Percentiles rank a stretch among this genome's conserved stretches.
phyloP scores from a whole-genome alignment of 2,329 filamentous ascomycete genomes.

The Cladosporium halotolerans region DNA sequence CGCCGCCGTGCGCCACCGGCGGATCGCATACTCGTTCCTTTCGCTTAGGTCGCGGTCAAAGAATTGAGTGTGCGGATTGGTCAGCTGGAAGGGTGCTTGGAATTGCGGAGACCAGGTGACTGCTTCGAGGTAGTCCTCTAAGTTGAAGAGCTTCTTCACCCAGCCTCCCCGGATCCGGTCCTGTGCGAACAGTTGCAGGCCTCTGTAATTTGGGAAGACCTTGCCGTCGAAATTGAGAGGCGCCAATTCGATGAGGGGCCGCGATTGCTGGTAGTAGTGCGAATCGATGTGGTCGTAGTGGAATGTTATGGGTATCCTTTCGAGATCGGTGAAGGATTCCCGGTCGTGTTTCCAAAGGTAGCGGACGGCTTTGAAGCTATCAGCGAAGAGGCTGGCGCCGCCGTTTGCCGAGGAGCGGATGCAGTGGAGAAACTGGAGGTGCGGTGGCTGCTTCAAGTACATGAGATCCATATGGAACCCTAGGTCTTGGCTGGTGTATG shows the following conservation, averaged over 20 bases:
- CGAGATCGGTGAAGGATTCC: slow-evolving; percentile 14
- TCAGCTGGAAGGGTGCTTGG: slow-evolving; percentile 23
- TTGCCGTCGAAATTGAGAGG: not conserved
- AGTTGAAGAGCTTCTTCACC: not conserved
- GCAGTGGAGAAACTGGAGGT: slow-evolving; percentile 84
- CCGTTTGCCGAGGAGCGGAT: slow-evolving; percentile 72
- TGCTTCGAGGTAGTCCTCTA: slow-evolving; percentile 22
- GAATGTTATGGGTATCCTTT: slow-evolving; percentile 41
- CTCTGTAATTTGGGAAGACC: not conserved
- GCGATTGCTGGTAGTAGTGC: slow-evolving; percentile 25
- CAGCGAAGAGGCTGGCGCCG: slow-evolving; percentile 80
- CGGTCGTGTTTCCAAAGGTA: slow-evolving; percentile 21
- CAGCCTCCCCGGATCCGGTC: not conserved
- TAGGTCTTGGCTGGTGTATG: slow-evolving; percentile 73
- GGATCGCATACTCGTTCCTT: slow-evolving; percentile 12
- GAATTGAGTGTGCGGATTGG: not conserved
- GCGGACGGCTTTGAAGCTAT: slow-evolving; percentile 58
- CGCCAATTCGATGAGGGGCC: slow-evolving; percentile 21
- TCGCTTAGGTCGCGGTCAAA: not conserved
- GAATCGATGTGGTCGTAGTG: slow-evolving; percentile 44
- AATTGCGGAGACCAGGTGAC: slow-evolving; percentile 34
- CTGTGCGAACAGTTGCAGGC: not conserved
- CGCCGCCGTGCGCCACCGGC: slow-evolving; percentile 46
- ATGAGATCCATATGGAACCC: slow-evolving; percentile 91
- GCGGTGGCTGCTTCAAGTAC: slow-evolving; percentile 73